Evolutionary conservation across 495 filamentous ascomycete genomes (phyloP), one percentile per base, ranked within the genome.

Genomic region (Daldinia caldariorum): DNA sequence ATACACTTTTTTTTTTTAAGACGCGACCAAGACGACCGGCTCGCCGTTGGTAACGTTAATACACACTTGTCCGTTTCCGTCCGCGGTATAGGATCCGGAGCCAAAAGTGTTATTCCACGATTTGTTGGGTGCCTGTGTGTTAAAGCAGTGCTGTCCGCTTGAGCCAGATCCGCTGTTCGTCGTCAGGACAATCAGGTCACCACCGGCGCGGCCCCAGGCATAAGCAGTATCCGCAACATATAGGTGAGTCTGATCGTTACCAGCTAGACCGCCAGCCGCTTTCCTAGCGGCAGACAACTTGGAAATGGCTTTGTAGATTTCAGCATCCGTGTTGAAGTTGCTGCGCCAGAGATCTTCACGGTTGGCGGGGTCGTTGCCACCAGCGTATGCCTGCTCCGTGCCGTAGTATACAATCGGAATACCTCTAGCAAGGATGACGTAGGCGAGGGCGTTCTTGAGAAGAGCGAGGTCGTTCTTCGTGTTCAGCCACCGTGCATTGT

Each of bases 281-380:
- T 72, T 81, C 51, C 76, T 79, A 0, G 78, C 73, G 4, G 67
- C 72, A 10, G 78, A 77, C 9, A 78, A 64, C 31, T 67, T 67
- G 5, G 68, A 65, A 35, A 78, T 77, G 18, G 76, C 35, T 74
- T 78, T 26, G 82, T 92, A 93, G 2, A 94, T 82, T 13, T 85
- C 77, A 0, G 86, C 72, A 16, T 73, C 74, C 26, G 87, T 91
- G 57, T 83, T 75, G 77, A 92, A 95, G 6, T 79, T 78, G 34
- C 87, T 86, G 16, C 86, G 80, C 92, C 92, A 95, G 45, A 93
- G 72, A 34, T 91, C 90, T 76, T 94, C 91, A 47, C 92, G 89
- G 75, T 94, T 91, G 35, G 77, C 66, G 0, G 91, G 91, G 38
- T 87, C 86, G 54, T 59, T 78, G 10, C 79, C 74, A 54, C 91